phyloP scores from a whole-genome alignment of 495 filamentous ascomycete genomes.

The Barbatosphaeria neglecta region DNA sequence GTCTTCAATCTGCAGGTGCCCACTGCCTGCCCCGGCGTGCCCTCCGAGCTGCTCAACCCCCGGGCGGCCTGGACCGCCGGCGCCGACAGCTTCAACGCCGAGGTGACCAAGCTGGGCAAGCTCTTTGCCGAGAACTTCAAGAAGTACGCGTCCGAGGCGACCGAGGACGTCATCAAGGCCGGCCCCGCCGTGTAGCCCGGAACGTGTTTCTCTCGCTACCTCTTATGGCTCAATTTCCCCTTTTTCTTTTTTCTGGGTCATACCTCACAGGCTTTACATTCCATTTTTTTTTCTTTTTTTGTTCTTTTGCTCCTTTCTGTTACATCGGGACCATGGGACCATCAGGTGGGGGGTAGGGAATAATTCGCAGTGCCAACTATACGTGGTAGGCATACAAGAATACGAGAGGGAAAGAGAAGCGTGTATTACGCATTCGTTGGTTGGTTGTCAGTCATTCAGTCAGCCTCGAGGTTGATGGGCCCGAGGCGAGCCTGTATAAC shows the following conservation, averaged over 20 bases:
- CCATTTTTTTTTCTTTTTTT: neutral
- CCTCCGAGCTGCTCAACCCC: constrained; percentile 86
- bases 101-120: constrained; percentile 76
- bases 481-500: too few species aligned
- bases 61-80: constrained; percentile 79
- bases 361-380: too few species aligned
- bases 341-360: too few species aligned
- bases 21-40: constrained; percentile 74
- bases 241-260: neutral
- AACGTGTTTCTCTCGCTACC: too few species aligned
- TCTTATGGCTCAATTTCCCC: too few species aligned
- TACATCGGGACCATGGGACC: neutral
- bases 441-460: too few species aligned
- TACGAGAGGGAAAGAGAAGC: too few species aligned
- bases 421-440: too few species aligned
- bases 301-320: constrained; percentile 3
- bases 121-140: constrained; percentile 96
- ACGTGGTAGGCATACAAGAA: too few species aligned
- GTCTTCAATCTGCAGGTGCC: constrained; percentile 94
- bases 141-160: constrained; percentile 84
- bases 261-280: neutral
- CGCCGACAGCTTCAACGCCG: constrained; percentile 62
- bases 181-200: constrained; percentile 37
- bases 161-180: constrained; percentile 65
- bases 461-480: too few species aligned